phyloP scores from a whole-genome alignment of 2,329 filamentous ascomycete species.

The Colletotrichum tropicicola region DNA sequence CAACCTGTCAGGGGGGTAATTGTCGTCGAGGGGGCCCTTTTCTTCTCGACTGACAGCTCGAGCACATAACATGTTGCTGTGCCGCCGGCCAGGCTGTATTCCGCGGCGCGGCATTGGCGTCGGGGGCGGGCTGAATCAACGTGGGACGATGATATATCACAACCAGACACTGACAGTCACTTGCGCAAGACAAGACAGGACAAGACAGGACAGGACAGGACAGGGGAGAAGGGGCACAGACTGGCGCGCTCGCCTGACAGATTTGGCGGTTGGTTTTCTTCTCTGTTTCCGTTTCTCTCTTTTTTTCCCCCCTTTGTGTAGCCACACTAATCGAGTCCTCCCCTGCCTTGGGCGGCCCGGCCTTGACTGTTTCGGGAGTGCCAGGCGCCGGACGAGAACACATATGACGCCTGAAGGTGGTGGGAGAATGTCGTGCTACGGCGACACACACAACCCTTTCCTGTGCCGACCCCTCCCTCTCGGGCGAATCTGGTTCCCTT shows the following conservation, averaged over 20 bases:
- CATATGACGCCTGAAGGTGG: too few relatives aligned
- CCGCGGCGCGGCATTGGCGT: not conserved
- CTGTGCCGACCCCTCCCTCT: too few relatives aligned
- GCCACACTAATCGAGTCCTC: not conserved
- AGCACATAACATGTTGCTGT: not conserved
- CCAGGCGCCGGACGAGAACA: not conserved
- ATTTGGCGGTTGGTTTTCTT: not conserved
- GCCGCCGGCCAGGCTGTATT: not conserved
- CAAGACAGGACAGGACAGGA: not conserved
- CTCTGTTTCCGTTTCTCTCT: not conserved
- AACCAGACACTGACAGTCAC: not conserved
- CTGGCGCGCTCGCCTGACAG: too few relatives aligned
- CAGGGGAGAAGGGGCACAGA: not conserved
- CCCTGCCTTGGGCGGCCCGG: not conserved
- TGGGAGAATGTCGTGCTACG: not conserved
- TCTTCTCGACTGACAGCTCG: not conserved
- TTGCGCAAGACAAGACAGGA: not conserved
- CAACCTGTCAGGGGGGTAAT: not conserved
- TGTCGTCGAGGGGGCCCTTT: not conserved
- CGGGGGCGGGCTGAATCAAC: not conserved
- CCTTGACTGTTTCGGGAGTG: not conserved
- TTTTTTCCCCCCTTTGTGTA: conserved; percentile 6
- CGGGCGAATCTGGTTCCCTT: too few relatives aligned
- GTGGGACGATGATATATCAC: not conserved
- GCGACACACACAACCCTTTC: too few relatives aligned